Base-by-base conservation (phyloP, 2,329 filamentous ascomycete genomes). In the Claviceps capensis region DNA sequence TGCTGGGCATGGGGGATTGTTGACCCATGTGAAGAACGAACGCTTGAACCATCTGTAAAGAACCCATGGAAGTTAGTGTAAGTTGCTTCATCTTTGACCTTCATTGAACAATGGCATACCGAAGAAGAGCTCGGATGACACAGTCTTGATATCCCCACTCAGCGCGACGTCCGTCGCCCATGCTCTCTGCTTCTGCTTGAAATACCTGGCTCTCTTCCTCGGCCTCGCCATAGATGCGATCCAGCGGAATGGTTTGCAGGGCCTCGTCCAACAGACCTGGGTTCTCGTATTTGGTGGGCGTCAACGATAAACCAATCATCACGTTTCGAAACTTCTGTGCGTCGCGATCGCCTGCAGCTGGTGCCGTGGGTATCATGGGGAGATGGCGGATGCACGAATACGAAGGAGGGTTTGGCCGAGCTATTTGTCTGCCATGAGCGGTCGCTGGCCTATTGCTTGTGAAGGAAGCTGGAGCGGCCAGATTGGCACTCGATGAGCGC, bases 101-200 rank as follows among this genome's bases (percentile, higher is more conserved):
- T 34, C 30, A 34, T 34, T 34, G 9, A 34, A 26, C 30, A 42
- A 47, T 34, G 54, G 71, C 81, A 60, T 73, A 89, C 86, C 82
- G 84, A 62, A 97, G 74, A 57, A 97, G 74, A 55, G 91, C 88
- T 58, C 87, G 80, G 63, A 97, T 85, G 52, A 96, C 88, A 67
- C 91, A 98, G 70, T 98, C 93, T 68, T 97, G 91, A 65, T 97
- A 96, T 53, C 90, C 91, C 91, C 91, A 97, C 72, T 89, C 85
- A 1, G 90, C 81, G 65, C 86, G 85, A 58, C 81, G 78, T 52
- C 83, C 86, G 52, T 86, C 81, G 19, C 86, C 87, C 72, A 95
- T 82, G 59, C 88, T 95, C 64, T 86, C 86, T 36, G 91, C 91
- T 67, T 95, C 83, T 37, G 88, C 93, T 63, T 86, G 82, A 60